A percentile compares a stretch with the other conserved stretches of the same genome.
Evolutionary conservation across 495 filamentous ascomycete species (phyloP).

Genomic region (Penicillium fimorum): DNA sequence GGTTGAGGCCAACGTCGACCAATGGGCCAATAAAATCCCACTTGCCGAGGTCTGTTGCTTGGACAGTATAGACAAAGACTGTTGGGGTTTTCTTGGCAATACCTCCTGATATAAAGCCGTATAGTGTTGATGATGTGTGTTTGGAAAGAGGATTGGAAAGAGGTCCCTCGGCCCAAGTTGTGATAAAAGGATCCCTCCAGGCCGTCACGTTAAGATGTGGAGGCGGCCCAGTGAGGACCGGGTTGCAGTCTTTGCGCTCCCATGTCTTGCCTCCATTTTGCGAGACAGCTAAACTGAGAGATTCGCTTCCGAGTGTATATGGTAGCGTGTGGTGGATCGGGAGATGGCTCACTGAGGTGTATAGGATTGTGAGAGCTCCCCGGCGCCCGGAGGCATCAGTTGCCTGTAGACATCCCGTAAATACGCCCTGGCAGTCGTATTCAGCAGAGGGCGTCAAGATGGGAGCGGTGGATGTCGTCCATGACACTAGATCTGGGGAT

Average conservation of each 20-base stretch:
- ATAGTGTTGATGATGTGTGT: slow-evolving; percentile 31
- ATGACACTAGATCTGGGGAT: slow-evolving; percentile 43
- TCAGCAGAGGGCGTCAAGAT: slow-evolving; percentile 35
- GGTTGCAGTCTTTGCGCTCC: slow-evolving; percentile 49
- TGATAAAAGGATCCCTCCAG: slow-evolving; percentile 55
- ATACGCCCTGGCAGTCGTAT: slow-evolving; percentile 53
- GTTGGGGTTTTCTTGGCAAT: slow-evolving; percentile 47
- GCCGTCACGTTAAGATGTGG: slow-evolving; percentile 48
- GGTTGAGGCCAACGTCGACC: slow-evolving; percentile 43
- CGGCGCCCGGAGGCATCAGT: slow-evolving; percentile 41
- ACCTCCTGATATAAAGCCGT: slow-evolving; percentile 54
- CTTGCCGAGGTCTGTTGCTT: slow-evolving; percentile 42
- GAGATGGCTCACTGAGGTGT: slow-evolving; percentile 51
- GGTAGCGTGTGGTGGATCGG: slow-evolving; percentile 50
- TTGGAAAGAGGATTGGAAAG: slow-evolving; percentile 32
- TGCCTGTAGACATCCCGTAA: slow-evolving; percentile 50
- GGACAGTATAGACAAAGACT: slow-evolving; percentile 52
- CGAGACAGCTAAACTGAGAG: slow-evolving; percentile 49
- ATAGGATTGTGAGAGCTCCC: slow-evolving; percentile 46
- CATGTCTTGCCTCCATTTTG: slow-evolving; percentile 51
- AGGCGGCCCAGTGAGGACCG: slow-evolving; percentile 47
- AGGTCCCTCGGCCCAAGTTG: slow-evolving; percentile 42
- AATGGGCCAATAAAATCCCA: slow-evolving; percentile 55
- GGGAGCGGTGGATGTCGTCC: slow-evolving; percentile 37
- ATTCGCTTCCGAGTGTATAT: slow-evolving; percentile 50